Evolutionary conservation across 345 rosid genomes (phyloP), one percentile per base, ranked within the genome.

Genomic region (Rhodamnia rubescens): DNA sequence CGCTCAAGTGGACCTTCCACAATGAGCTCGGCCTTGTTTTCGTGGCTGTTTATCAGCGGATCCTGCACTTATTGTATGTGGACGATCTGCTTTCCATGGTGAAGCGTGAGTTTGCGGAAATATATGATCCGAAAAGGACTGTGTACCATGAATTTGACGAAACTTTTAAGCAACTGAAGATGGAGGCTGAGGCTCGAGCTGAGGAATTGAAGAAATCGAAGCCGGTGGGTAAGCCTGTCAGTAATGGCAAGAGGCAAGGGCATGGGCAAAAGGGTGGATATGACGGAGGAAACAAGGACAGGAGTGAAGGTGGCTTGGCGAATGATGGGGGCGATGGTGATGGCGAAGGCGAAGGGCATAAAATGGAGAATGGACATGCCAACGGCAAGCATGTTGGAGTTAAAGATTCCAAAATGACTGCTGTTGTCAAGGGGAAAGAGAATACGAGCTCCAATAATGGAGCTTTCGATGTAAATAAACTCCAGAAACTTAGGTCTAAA

Each of bases 1-100:
- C 98, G 85, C 97, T 97, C 88, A 96, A 96, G 86, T 96, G 99
- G 99, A 94, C 98, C 29, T 97, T 97, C 87, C 96, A 96, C 88
- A 97, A 96, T 13, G 98, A 97, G 61, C 99, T 97, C 27, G 99
- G 99, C 14, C 94, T 97, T 32, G 99, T 97, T 26, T 97, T 97
- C 83, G 99, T 97, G 55, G 99, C 98, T 8, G 98, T 97, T 27
- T 97, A 96, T 90, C 99, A 97, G 92, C 94, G 95, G 81, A 94
- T 97, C 85, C 98, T 97, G 83, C 96, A 95, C 87, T 88, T 97
- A 82, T 89, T 97, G 9, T 97, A 97, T 86, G 99, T 96, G 85
- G 99, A 97, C 83, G 99, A 97, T 81, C 87, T 97, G 90, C 98
- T 96, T 27, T 89, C 94, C 0, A 86, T 93, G 95, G 94, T 95